phyloP scores from a whole-genome alignment of 352 stramenopile species.

The Lagenidium giganteum region DNA sequence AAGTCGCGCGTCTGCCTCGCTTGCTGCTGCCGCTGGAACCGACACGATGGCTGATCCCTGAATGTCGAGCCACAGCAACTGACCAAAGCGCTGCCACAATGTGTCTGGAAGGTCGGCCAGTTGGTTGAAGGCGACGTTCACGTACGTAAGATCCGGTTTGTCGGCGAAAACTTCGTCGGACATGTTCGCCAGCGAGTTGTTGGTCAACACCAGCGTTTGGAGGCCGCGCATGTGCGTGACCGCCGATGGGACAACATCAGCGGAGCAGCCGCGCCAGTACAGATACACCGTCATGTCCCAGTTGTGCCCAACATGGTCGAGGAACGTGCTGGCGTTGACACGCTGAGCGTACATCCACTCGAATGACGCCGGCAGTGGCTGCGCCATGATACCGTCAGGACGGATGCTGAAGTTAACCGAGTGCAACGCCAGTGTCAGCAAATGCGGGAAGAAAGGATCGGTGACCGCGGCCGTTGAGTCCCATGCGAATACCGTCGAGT shows the following conservation, averaged over 20 bases:
- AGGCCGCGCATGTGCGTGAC: background rate
- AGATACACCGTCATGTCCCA: conserved; percentile 1
- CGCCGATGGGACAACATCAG: background rate
- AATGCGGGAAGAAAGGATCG: too few relatives aligned
- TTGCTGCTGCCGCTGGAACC: conserved; percentile 4
- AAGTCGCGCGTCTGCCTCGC: background rate
- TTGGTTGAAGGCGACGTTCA: background rate
- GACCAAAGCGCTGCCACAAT: conserved; percentile 2
- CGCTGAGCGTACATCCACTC: conserved; percentile 7
- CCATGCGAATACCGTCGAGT: conserved; percentile 1
- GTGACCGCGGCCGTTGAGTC: background rate
- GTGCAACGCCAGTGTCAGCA: background rate
- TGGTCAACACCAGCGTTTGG: background rate
- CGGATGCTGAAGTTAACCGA: background rate
- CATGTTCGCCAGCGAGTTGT: conserved; percentile 1
- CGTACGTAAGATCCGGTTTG: too few relatives aligned
- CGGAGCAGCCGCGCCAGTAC: background rate
- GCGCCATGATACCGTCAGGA: background rate
- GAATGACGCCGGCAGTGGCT: background rate
- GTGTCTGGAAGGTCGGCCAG: background rate
- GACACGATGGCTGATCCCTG: background rate
- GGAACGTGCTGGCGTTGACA: background rate
- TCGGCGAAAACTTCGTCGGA: background rate
- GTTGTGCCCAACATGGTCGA: background rate
- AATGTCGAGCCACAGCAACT: background rate